These are phyloP conservation scores for Beauveria rudraprayagi DNA, from an alignment of 2,329 filamentous ascomycete genomes.

Conservation along the genomic window DNA sequence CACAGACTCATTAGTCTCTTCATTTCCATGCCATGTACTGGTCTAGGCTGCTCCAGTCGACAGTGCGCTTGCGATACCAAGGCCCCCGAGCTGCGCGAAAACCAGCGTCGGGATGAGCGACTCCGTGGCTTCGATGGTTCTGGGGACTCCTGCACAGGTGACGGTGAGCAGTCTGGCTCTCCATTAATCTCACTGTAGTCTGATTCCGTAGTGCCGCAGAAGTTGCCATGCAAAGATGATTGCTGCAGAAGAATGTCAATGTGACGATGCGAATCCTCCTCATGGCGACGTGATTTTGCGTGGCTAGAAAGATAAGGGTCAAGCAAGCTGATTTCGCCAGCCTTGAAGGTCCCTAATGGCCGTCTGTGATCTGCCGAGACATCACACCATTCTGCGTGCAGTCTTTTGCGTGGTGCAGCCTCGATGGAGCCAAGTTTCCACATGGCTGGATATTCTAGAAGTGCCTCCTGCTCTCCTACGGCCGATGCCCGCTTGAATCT, in stretches of 20 bases:
- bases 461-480: neutral
- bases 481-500: slow-evolving; percentile 15
- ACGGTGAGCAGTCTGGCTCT: neutral
- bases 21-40: slow-evolving; percentile 23
- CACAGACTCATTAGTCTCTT: slow-evolving; percentile 23
- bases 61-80: slow-evolving; percentile 23
- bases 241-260: neutral
- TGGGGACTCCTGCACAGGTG: neutral
- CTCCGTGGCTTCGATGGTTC: neutral
- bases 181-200: neutral
- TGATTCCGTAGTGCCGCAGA: neutral
- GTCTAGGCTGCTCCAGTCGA: slow-evolving; percentile 23
- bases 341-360: neutral
- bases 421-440: slow-evolving; percentile 9
- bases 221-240: neutral
- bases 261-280: neutral
- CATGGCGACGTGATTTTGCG: neutral
- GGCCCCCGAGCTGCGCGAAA: slow-evolving; percentile 16
- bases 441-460: neutral
- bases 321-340: neutral
- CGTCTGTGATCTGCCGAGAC: neutral
- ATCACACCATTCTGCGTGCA: slow-evolving; percentile 9
- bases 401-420: neutral
- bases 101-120: slow-evolving; percentile 13
- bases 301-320: slow-evolving; percentile 2